phyloP scores from a whole-genome alignment of 495 filamentous ascomycete genomes.

The Annulohypoxylon stygium region DNA sequence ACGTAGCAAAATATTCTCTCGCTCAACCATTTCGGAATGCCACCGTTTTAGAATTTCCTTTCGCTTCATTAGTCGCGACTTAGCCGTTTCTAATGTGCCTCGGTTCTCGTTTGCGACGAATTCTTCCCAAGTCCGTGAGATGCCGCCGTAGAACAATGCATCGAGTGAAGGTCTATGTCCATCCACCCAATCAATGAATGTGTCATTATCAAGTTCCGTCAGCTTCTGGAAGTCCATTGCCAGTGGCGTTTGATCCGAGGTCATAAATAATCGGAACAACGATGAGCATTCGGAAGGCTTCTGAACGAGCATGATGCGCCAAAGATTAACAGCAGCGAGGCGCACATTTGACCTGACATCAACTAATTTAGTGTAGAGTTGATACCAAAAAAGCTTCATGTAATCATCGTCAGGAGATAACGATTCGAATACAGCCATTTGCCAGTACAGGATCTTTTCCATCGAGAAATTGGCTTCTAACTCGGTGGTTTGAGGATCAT shows the following conservation, averaged over 20 bases:
- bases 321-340: constrained; percentile 83
- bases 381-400: constrained; percentile 86
- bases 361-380: constrained; percentile 86
- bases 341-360: constrained; percentile 73
- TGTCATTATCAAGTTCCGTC: constrained; percentile 85
- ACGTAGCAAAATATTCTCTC: constrained; percentile 77
- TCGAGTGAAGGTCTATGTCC: constrained; percentile 85
- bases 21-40: constrained; percentile 73
- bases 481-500: constrained; percentile 69
- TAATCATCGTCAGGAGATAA: constrained; percentile 80
- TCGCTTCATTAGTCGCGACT: constrained; percentile 74
- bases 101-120: constrained; percentile 85
- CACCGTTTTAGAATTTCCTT: constrained; percentile 85
- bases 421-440: constrained; percentile 85
- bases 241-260: constrained; percentile 76
- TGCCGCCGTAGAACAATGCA: constrained; percentile 78
- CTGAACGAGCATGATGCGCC: constrained; percentile 92
- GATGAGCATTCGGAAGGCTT: constrained; percentile 85
- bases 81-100: constrained; percentile 78
- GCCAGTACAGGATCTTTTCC: constrained; percentile 93
- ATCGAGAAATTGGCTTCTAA: constrained; percentile 75
- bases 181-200: constrained; percentile 90
- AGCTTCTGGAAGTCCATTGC: constrained; percentile 84
- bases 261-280: constrained; percentile 76
- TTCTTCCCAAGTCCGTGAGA: constrained; percentile 85